Evolutionary conservation across 495 filamentous ascomycete genomes (phyloP).

Genomic region (Aspergillus ostianus): DNA sequence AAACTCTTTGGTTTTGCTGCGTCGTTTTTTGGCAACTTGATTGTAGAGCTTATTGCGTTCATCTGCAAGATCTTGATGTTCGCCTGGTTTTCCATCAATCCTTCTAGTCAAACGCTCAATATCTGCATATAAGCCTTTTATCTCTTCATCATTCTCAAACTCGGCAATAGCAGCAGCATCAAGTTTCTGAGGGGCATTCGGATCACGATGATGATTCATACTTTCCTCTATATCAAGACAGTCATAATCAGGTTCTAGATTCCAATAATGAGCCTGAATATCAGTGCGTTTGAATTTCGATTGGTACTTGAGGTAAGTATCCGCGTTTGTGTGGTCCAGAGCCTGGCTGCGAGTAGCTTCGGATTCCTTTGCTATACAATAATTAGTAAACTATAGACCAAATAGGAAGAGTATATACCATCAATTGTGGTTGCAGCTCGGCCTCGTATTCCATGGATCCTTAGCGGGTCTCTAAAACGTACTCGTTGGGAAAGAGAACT

Average conservation of each 20-base stretch:
- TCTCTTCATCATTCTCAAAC: constrained; percentile 7
- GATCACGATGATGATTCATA: constrained; percentile 9
- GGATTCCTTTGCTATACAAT: constrained; percentile 8
- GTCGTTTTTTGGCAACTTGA: constrained; percentile 2
- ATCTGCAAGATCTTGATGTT: background rate
- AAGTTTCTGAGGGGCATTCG: constrained; percentile 11
- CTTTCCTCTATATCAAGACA: constrained; percentile 9
- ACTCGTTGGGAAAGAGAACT: background rate
- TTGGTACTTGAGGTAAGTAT: constrained; percentile 14
- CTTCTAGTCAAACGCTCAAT: constrained; percentile 2
- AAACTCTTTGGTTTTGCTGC: constrained; percentile 7
- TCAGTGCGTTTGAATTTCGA: constrained; percentile 1
- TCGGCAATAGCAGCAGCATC: constrained; percentile 9
- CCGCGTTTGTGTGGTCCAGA: constrained; percentile 4
- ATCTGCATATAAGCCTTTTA: background rate
- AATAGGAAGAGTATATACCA: background rate
- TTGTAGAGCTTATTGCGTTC: constrained; percentile 8
- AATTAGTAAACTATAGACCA: constrained; percentile 1
- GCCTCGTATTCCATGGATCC: constrained; percentile 8
- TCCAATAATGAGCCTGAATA: constrained; percentile 5
- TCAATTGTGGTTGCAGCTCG: constrained; percentile 5
- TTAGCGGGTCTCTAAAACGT: constrained; percentile 1
- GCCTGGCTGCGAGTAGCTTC: constrained; percentile 9
- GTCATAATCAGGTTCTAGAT: constrained; percentile 12
- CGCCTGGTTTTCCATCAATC: constrained; percentile 2